A percentile compares a stretch with the other conserved stretches of the same genome.
Conservation (phyloP, 2,329 filamentous ascomycete species). For the Didymella arachidicola region DNA sequence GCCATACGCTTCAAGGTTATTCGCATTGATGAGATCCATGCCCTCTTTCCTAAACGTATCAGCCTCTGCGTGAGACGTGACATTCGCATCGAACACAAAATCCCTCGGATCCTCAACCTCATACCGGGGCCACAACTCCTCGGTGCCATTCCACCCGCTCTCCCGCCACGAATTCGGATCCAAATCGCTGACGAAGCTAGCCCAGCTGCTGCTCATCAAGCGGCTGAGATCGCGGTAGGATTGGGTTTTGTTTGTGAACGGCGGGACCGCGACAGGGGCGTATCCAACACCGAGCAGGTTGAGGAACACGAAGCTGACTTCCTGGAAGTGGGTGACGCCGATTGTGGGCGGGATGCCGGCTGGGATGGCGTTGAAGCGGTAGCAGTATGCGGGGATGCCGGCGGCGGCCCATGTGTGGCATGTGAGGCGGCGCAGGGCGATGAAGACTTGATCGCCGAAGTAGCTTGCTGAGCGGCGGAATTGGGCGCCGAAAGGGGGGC, state of each 20-base stretch:
- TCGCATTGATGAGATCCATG: conserved; percentile 54
- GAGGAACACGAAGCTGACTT: conserved; percentile 58
- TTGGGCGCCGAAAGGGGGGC: conserved; percentile 46
- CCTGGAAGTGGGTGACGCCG: conserved; percentile 64
- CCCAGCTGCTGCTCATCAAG: conserved; percentile 57
- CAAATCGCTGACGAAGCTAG: conserved; percentile 55
- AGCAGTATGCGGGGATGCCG: conserved; percentile 64
- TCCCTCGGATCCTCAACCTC: conserved; percentile 46
- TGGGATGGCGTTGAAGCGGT: conserved; percentile 67
- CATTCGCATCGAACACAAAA: conserved; percentile 59
- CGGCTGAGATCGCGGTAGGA: conserved; percentile 51
- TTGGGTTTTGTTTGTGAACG: conserved; percentile 48
- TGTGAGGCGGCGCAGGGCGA: conserved; percentile 63
- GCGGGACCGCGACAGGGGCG: conserved; percentile 39
- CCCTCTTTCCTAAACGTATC: conserved; percentile 57
- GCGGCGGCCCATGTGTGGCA: conserved; percentile 61
- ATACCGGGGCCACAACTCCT: conserved; percentile 54
- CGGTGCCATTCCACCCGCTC: conserved; percentile 28
- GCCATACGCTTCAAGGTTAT: conserved; percentile 22
- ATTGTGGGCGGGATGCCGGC: conserved; percentile 54
- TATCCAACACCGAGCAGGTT: conserved; percentile 56
- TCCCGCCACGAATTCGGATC: conserved; percentile 40
- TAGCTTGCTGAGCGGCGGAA: conserved; percentile 63
- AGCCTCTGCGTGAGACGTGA: conserved; percentile 49
- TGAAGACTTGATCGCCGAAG: conserved; percentile 63